Base-by-base conservation (phyloP, 2,329 filamentous ascomycete genomes). In the Macroventuria anomochaeta region DNA sequence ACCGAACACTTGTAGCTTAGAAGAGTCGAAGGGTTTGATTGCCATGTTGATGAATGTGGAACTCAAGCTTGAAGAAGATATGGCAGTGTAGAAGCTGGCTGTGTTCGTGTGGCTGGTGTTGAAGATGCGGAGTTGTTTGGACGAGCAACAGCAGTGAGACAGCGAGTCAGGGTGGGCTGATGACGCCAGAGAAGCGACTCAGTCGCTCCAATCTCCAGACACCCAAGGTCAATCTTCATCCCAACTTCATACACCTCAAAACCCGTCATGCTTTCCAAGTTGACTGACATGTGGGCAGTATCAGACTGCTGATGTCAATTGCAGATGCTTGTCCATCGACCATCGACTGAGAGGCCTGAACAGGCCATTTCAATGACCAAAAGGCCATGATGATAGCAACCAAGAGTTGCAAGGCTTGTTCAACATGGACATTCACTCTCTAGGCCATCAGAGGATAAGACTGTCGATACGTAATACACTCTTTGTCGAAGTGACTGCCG, bases 1-100 rank as follows among this genome's bases (percentile, higher is more conserved):
- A 65, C 85, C 85, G 76, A 89, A 95, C 47, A 86, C 82, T 62
- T 86, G 80, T 38, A 93, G 80, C 53, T 87, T 85, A 50, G 83
- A 79, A 49, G 80, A 78, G 59, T 83, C 83, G 46, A 87, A 84
- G 33, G 86, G 75, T 36, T 73, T 65, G 59, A 70, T 74, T 11
- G 73, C 59, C 75, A 79, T 79, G 37, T 47, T 42, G 36, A 29
- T 15, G 11, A 8, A 28, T 29, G n/a, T 12, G 8, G 7, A 15
- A 13, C 21, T 28, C 4, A n/a, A 29, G 21, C 21, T 28, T 33
- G 26, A 15, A n/a, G 15, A n/a, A 25, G 20, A 12, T 52, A 32
- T 33, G 42, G 47, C 40, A 34, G 34, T 43, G 43, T 39, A 28
- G n/a, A 41, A 18, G 26, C 34, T 48, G 49, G 50, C 34, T 37